These are phyloP conservation scores for Corylus avellana DNA, from an alignment of 306 rosid genomes.

Conservation along the genomic window DNA sequence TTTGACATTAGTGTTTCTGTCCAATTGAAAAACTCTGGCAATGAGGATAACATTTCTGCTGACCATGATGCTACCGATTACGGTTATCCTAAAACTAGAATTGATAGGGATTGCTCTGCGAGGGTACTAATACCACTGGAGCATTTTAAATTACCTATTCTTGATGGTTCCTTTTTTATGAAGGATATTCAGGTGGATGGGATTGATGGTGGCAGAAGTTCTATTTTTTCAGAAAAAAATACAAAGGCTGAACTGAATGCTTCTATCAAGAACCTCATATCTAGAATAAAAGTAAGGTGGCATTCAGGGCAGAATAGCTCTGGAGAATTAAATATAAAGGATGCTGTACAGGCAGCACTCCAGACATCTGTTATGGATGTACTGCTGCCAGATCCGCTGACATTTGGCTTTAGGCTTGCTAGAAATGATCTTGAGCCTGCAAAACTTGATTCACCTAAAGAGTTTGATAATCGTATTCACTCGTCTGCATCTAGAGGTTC, in stretches of 20 bases:
- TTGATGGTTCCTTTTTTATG: conserved; percentile 80
- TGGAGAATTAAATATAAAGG: conserved; percentile 87
- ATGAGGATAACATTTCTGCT: conserved; percentile 40
- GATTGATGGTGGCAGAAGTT: conserved; percentile 43
- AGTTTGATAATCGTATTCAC: conserved; percentile 28
- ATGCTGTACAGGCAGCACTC: conserved; percentile 91
- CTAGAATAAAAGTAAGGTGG: conserved; percentile 89
- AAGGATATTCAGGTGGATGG: conserved; percentile 62
- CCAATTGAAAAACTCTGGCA: conserved; percentile 63
- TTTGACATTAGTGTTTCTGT: conserved; percentile 88
- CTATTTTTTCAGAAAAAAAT: conserved; percentile 71
- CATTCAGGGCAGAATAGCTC: conserved; percentile 84
- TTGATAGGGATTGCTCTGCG: conserved; percentile 88
- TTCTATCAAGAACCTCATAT: conserved; percentile 84
- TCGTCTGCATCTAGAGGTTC: conserved; percentile 56
- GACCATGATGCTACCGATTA: conserved; percentile 61
- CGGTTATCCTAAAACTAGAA: conserved; percentile 86
- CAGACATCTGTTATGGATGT: conserved; percentile 92
- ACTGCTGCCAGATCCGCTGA: conserved; percentile 91
- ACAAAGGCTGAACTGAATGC: conserved; percentile 86
- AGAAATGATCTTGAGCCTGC: conserved; percentile 40
- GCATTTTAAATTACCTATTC: conserved; percentile 88
- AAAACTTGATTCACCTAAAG: conserved; percentile 26
- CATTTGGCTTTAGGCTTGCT: conserved; percentile 81
- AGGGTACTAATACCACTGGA: conserved; percentile 94